Conservation (phyloP, 192 early-diverging fungal species). For the Rhizophagus sp. region DNA sequence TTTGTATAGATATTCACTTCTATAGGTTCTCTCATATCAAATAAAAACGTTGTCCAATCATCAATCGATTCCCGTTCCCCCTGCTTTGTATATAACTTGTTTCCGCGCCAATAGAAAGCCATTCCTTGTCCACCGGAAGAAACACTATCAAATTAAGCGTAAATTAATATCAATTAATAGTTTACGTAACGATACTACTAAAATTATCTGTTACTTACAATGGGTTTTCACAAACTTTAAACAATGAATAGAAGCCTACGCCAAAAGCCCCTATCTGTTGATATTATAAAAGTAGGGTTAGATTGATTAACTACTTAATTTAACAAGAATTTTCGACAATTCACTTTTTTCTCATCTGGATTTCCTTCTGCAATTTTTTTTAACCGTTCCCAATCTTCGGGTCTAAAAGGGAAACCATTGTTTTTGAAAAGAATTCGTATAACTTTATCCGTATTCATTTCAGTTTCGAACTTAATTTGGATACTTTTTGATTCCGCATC, state of each 20-base stretch:
- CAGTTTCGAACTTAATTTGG: too few relatives aligned
- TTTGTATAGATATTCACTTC: slow-evolving; percentile 39
- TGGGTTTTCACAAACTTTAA: slow-evolving; percentile 87
- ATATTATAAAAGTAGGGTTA: too few relatives aligned
- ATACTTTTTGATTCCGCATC: too few relatives aligned
- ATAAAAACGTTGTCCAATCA: slow-evolving; percentile 75
- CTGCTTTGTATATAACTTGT: slow-evolving; percentile 81
- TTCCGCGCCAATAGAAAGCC: slow-evolving; percentile 87
- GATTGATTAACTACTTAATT: too few relatives aligned
- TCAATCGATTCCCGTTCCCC: slow-evolving; percentile 49
- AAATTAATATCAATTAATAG: neutral
- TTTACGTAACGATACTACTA: neutral
- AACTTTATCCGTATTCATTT: too few relatives aligned
- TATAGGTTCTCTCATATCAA: slow-evolving; percentile 70
- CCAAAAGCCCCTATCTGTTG: slow-evolving; percentile 75
- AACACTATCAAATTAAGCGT: slow-evolving; percentile 45
- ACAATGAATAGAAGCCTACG: slow-evolving; percentile 86
- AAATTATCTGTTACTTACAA: slow-evolving; percentile 49
- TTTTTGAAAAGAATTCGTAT: too few relatives aligned
- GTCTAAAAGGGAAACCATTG: too few relatives aligned
- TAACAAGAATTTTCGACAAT: too few relatives aligned
- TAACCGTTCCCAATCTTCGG: too few relatives aligned
- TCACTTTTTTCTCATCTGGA: too few relatives aligned
- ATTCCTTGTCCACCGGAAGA: slow-evolving; percentile 74
- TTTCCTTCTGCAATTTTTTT: too few relatives aligned